Evolutionary conservation across 1,284 basidiomycete species (phyloP).

Genomic region (Malassezia nana): DNA sequence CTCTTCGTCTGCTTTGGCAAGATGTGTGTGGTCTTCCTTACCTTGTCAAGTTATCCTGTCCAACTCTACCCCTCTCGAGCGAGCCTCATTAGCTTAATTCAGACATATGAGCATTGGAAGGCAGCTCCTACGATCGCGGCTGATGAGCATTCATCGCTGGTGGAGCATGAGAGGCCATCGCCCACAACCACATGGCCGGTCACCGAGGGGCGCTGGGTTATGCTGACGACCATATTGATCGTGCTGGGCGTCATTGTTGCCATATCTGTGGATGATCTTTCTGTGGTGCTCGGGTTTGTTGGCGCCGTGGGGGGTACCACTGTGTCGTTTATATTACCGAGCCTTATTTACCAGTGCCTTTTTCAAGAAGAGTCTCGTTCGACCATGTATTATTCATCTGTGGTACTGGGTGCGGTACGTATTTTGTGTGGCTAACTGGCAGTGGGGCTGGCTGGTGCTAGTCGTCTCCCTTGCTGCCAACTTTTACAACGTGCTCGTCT

Average conservation of each 20-base stretch:
- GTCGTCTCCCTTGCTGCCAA: slow-evolving; percentile 8
- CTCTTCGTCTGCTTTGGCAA: slow-evolving; percentile 85
- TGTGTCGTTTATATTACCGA: slow-evolving; percentile 73
- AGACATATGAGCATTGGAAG: not conserved
- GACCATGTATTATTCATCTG: not conserved
- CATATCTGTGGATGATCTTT: slow-evolving; percentile 41
- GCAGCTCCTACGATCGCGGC: not conserved
- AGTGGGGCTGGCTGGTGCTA: slow-evolving; percentile 7
- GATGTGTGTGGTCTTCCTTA: slow-evolving; percentile 79
- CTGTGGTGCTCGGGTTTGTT: slow-evolving; percentile 64
- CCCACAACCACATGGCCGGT: not conserved
- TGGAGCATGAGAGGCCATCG: not conserved
- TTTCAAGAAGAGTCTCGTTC: not conserved
- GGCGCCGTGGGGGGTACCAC: slow-evolving; percentile 91
- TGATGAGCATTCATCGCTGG: not conserved
- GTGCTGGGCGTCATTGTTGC: slow-evolving; percentile 32
- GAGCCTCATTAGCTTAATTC: slow-evolving; percentile 54
- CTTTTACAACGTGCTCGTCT: slow-evolving; percentile 1
- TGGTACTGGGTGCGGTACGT: not conserved
- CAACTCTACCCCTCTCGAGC: slow-evolving; percentile 67
- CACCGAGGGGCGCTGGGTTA: slow-evolving; percentile 19
- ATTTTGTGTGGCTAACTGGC: not conserved
- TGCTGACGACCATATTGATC: slow-evolving; percentile 35
- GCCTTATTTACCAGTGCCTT: slow-evolving; percentile 4
- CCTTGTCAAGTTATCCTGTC: slow-evolving; percentile 53